Percentiles rank a stretch among this genome's conserved stretches.
Evolutionary conservation across 306 rosid genomes (phyloP).

Genomic region (Corylus heterophylla): DNA sequence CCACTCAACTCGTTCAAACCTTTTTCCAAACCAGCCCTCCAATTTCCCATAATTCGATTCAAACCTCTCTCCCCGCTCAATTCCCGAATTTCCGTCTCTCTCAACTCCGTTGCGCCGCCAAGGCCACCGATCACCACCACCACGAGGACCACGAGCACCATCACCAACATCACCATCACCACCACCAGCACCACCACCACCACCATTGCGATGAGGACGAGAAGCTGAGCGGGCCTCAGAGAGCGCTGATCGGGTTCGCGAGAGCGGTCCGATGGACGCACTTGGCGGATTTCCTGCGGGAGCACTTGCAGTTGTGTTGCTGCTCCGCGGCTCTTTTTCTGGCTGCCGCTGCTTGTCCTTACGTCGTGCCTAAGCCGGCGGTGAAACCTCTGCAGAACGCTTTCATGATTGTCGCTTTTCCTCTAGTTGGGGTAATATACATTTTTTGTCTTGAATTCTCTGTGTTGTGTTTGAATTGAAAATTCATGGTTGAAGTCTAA

Average conservation of each 20-base stretch:
- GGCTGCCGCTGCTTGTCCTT: conserved; percentile 81
- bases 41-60: conserved; percentile 30
- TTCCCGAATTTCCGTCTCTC: conserved; percentile 36
- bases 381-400: conserved; percentile 72
- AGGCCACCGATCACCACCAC: conserved; percentile 38
- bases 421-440: conserved; percentile 75
- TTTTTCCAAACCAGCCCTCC: conserved; percentile 22
- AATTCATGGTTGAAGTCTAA: background rate
- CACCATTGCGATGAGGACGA: conserved; percentile 30
- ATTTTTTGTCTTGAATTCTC: background rate
- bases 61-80: conserved; percentile 33
- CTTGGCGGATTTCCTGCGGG: conserved; percentile 70
- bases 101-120: conserved; percentile 35
- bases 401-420: conserved; percentile 68
- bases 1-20: conserved; percentile 38
- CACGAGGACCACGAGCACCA: conserved; percentile 3
- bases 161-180: conserved; percentile 45
- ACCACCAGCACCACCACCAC: conserved; percentile 42
- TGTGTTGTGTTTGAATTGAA: background rate
- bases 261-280: conserved; percentile 76
- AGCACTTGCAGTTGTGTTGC: conserved; percentile 84
- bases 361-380: conserved; percentile 61
- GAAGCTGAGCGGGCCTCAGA: conserved; percentile 62
- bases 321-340: conserved; percentile 71
- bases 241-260: conserved; percentile 64